A percentile compares a stretch with the other conserved stretches of the same genome.
Conservation (phyloP, 352 stramenopile species). For the Phytophthora ohioensis region DNA sequence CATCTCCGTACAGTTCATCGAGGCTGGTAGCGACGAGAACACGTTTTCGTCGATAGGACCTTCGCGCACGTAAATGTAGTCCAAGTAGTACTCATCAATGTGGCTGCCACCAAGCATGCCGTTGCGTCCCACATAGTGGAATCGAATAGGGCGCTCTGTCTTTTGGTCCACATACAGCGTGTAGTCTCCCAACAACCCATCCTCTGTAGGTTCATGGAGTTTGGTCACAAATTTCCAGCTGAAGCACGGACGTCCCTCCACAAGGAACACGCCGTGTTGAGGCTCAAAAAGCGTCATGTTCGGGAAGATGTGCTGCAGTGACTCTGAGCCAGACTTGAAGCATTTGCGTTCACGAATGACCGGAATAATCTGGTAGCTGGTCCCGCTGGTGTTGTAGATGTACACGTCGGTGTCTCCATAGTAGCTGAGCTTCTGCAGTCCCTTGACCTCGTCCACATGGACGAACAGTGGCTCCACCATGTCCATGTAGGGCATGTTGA, state of each 20-base stretch:
- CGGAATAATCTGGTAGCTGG: conserved; percentile 86
- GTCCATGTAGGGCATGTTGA: conserved; percentile 92
- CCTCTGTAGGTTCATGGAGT: conserved; percentile 54
- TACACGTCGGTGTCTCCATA: conserved; percentile 90
- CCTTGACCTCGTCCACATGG: conserved; percentile 75
- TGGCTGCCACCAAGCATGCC: conserved; percentile 86
- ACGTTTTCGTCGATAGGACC: conserved; percentile 71
- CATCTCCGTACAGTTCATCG: conserved; percentile 87
- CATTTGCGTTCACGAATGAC: conserved; percentile 82
- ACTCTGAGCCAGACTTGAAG: conserved; percentile 59
- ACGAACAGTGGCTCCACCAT: conserved; percentile 90
- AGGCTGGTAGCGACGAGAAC: conserved; percentile 70
- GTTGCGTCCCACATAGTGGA: conserved; percentile 90
- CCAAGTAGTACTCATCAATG: conserved; percentile 92
- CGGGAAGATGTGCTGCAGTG: conserved; percentile 87
- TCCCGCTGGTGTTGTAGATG: conserved; percentile 85
- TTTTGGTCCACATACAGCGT: conserved; percentile 87
- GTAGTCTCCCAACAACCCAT: conserved; percentile 86
- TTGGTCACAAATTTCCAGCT: conserved; percentile 86
- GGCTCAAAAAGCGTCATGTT: conserved; percentile 88
- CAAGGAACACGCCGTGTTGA: conserved; percentile 79
- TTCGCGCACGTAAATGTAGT: conserved; percentile 89
- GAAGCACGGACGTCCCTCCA: conserved; percentile 79
- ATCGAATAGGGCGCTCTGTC: conserved; percentile 79
- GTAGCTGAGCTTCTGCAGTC: conserved; percentile 89